These are phyloP conservation scores for Macrolepiota dolichaula DNA, from an alignment of 768 basidiomycete species.

Conservation along the genomic window DNA sequence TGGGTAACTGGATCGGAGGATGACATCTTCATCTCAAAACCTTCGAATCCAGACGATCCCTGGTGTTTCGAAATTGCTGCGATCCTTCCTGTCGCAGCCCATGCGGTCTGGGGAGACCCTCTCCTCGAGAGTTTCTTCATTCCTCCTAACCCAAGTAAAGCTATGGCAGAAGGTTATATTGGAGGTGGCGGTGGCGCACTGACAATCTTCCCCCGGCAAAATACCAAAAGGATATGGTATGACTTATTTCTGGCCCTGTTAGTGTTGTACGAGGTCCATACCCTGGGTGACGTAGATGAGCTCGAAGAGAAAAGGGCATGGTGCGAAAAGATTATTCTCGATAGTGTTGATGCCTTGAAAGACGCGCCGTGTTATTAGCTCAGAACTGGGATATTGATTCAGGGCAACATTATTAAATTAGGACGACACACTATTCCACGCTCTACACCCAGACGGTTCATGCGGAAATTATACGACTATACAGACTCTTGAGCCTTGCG, in stretches of 20 bases:
- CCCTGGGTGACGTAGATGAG: conserved; percentile 10
- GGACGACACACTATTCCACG: neutral
- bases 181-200: conserved; percentile 44
- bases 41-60: conserved; percentile 15
- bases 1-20: conserved; percentile 61
- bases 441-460: neutral
- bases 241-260: conserved; percentile 61
- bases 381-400: neutral
- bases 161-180: conserved; percentile 60
- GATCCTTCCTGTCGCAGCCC: conserved; percentile 48
- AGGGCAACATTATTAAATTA: neutral
- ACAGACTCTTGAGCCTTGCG: neutral
- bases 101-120: conserved; percentile 76
- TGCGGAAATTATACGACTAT: neutral
- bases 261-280: conserved; percentile 36
- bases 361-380: conserved; percentile 47
- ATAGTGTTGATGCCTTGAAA: conserved; percentile 38
- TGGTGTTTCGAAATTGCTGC: conserved; percentile 28
- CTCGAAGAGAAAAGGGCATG: conserved; percentile 27
- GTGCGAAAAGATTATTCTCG: conserved; percentile 39
- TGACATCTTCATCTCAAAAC: conserved; percentile 46
- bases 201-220: conserved; percentile 60
- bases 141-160: conserved; percentile 25
- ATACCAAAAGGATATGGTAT: conserved; percentile 78
- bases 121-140: conserved; percentile 66